Base-by-base conservation (phyloP, 176 grass and related monocot species). In the Oryza australiensis region DNA sequence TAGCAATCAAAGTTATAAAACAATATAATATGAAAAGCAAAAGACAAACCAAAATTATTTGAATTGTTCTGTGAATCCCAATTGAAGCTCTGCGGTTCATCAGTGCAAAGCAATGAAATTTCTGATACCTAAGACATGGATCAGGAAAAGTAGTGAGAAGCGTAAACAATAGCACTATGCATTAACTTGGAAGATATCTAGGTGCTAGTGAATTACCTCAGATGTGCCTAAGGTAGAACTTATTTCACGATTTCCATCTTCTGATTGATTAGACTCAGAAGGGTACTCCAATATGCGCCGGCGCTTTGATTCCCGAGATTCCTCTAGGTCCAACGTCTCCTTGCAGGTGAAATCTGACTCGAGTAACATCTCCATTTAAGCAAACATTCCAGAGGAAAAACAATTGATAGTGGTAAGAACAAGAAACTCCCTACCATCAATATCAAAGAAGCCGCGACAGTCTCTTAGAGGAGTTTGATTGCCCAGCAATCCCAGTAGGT, bases 391-490 rank as follows among this genome's bases (percentile, higher is more conserved):
- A 81, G 45, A 34, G 37, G 3, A 49, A 33, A 24, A 68, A 3
- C 0, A 41, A 83, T 15, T 18, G 20, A 66, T 46, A 37, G 42
- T 43, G 45, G 2, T 66, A 35, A n/a, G 20, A 72, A 60, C 1
- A 53, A 76, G 34, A 76, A 24, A 32, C 34, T 60, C 23, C 66
- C 15, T 86, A 90, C 86, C 88, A 53, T 45, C 64, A 46, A 83
- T 32, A 72, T 90, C 78, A 69, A 78, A 82, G 4, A 90, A 84
- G 51, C 62, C 53, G 18, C 26, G 48, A 40, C 82, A 90, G 51
- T 94, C 82, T 22, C 43, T 78, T 23, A 88, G 75, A 12, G 91
- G 91, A 73, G 91, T 94, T 86, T 86, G 91, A 29, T 86, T 83
- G 27, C 83, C 88, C 76, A 90, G 57, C 65, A 86, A 68, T 26